Evolutionary conservation across 768 basidiomycete species (phyloP), one percentile per base, ranked within the genome.

Genomic region (Phanerochaete sordida): DNA sequence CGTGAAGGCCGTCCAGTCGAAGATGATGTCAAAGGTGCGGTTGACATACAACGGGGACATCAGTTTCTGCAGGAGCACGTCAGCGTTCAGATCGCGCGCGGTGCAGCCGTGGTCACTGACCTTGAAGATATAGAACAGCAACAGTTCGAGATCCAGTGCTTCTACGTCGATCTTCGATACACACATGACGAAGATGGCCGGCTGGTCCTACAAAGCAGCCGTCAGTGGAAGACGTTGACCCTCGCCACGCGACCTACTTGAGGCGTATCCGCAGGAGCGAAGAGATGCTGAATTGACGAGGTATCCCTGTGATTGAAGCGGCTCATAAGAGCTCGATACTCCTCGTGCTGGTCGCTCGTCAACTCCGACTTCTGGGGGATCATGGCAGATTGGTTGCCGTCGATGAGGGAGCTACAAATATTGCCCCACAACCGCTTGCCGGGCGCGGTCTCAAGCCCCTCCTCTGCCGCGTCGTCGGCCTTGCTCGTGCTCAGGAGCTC

Each of bases 401-500:
- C 92, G 15, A 93, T 90, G 2, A 94, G 79, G 16, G 90, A 77
- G 30, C 84, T 84, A 66, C 92, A 93, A 28, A 94, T 77, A 16
- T 80, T 81, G 65, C 93, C 89, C 93, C 93, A 94, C 1, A 90
- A 85, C n/a, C 83, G 83, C 72, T 91, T 93, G 3, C 90, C 90
- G 23, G 78, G 83, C 7, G 81, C 82, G 27, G 83, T 76, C 2
- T 78, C 70, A 58, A 84, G 76, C 23, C 79, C 84, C 45, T 88
- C 86, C 3, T 66, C 66, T 16, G 62, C 62, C 8, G 62, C 66
- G 8, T 66, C 66, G 3, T 60, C 49, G 11, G 83, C 76, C 1
- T 84, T 79, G 62, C 84, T 86, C 16, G 85, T 81, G 67, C 90
- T 91, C 15, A 94, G 81, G 4, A 94, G 76, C 65, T 93, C 91